These are phyloP conservation scores for Chlorella sp. DNA, from an alignment of 139 green algal genomes.

Conservation along the genomic window DNA sequence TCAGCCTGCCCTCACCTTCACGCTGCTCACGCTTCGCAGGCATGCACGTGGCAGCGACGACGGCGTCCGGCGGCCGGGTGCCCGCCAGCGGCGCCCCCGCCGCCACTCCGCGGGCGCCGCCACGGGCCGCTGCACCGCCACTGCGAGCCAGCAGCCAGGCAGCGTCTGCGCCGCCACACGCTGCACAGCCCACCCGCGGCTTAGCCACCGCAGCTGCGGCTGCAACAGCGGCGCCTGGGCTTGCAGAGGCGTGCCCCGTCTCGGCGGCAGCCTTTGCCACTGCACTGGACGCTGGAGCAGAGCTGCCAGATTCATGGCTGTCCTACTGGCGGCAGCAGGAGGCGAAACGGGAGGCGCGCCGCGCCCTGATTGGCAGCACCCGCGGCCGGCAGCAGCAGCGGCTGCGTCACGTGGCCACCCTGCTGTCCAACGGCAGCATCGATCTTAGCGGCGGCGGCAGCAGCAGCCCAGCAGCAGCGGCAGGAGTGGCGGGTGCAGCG, in stretches of 20 bases:
- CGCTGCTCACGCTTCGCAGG: too few species aligned
- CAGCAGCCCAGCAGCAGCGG: too few species aligned
- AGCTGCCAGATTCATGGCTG: slow-evolving; percentile 35
- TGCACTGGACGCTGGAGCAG: slow-evolving; percentile 1
- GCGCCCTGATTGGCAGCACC: background rate
- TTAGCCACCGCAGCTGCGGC: background rate
- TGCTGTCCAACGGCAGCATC: background rate
- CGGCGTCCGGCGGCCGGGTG: too few species aligned
- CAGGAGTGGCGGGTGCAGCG: background rate
- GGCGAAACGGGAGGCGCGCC: slow-evolving; percentile 6
- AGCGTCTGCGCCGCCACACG: background rate
- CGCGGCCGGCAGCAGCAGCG: slow-evolving; percentile 48
- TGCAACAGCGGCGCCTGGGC: background rate
- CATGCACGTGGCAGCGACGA: too few species aligned
- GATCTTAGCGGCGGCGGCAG: background rate
- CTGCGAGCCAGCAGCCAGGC: background rate
- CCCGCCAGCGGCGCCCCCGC: too few species aligned
- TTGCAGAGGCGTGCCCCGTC: background rate
- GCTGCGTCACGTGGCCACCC: background rate
- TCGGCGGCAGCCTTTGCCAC: background rate
- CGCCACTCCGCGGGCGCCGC: background rate
- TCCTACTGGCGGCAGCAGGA: slow-evolving; percentile 43
- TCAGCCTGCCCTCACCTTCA: too few species aligned
- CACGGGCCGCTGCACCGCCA: too few species aligned
- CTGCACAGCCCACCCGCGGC: background rate